These are phyloP conservation scores for Leucosporidium yakuticum DNA, from an alignment of 768 basidiomycete genomes.

Conservation along the genomic window DNA sequence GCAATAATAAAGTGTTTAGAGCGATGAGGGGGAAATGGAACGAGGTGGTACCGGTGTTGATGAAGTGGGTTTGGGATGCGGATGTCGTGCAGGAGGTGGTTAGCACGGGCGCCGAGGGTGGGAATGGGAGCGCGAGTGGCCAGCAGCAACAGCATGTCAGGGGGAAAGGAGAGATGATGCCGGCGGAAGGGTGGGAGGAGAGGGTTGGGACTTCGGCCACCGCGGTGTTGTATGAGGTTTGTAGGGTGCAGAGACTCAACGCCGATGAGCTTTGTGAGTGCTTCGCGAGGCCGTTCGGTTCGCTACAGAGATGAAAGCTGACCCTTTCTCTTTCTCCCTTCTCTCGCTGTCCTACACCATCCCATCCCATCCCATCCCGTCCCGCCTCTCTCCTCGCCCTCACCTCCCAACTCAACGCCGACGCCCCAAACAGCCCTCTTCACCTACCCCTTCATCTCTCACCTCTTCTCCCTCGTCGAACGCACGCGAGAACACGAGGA, in stretches of 20 bases:
- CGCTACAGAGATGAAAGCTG: too few relatives aligned
- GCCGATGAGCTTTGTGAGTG: slow-evolving; percentile 69
- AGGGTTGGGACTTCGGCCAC: slow-evolving; percentile 34
- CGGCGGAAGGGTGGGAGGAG: slow-evolving; percentile 32
- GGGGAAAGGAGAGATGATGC: slow-evolving; percentile 12
- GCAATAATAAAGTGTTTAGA: slow-evolving; percentile 26
- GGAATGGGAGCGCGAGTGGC: slow-evolving; percentile 50
- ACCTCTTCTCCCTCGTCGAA: slow-evolving; percentile 88
- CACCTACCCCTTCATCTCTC: slow-evolving; percentile 74
- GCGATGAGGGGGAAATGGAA: slow-evolving; percentile 55
- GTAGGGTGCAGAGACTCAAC: slow-evolving; percentile 77
- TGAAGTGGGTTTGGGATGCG: slow-evolving; percentile 68
- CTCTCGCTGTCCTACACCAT: background rate
- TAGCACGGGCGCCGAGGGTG: slow-evolving; percentile 38
- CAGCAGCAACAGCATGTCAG: slow-evolving; percentile 40
- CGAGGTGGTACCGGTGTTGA: slow-evolving; percentile 68
- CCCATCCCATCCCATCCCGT: too few relatives aligned
- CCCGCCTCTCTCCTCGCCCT: slow-evolving; percentile 2
- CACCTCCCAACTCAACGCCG: too few relatives aligned
- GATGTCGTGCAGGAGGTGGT: slow-evolving; percentile 56
- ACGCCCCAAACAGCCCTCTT: slow-evolving; percentile 60
- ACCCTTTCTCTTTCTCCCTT: background rate
- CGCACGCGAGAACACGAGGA: slow-evolving; percentile 79
- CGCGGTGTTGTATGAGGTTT: slow-evolving; percentile 71
- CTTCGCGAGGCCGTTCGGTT: too few relatives aligned